Percentiles rank a stretch among this genome's conserved stretches.
Conservation (phyloP, 768 basidiomycete genomes). For the Russula emetica region DNA sequence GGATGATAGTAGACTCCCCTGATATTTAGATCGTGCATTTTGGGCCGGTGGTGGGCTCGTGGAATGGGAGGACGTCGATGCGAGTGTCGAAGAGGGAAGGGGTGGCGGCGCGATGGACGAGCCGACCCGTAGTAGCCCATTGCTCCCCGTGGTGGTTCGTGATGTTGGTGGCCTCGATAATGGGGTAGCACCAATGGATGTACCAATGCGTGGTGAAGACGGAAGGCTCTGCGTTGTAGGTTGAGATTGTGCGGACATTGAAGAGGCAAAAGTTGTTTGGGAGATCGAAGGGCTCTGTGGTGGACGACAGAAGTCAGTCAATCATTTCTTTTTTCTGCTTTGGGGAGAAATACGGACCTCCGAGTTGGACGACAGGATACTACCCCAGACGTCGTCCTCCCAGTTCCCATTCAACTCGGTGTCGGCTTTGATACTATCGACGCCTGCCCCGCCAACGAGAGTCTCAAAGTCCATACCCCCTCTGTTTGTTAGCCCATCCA, state of each 20-base stretch:
- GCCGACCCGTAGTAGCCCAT: not conserved
- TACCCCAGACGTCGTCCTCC: slow-evolving; percentile 87
- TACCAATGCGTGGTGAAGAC: slow-evolving; percentile 37
- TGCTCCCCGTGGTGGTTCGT: slow-evolving; percentile 33
- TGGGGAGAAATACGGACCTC: slow-evolving; percentile 29
- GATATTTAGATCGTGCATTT: slow-evolving; percentile 27
- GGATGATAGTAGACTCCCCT: slow-evolving; percentile 16
- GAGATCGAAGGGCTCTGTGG: slow-evolving; percentile 33
- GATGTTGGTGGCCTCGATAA: slow-evolving; percentile 38
- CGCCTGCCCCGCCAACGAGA: slow-evolving; percentile 61
- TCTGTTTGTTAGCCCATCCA: slow-evolving; percentile 35
- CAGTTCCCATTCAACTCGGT: slow-evolving; percentile 46
- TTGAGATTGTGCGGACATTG: slow-evolving; percentile 25
- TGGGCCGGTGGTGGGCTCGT: slow-evolving; percentile 27
- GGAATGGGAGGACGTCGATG: slow-evolving; percentile 17
- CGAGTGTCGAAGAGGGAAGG: slow-evolving; percentile 29
- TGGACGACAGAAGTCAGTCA: not conserved
- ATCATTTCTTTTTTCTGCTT: not conserved
- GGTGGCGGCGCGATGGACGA: not conserved
- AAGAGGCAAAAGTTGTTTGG: slow-evolving; percentile 25
- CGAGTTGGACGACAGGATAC: slow-evolving; percentile 52
- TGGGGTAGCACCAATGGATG: slow-evolving; percentile 27
- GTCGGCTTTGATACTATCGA: slow-evolving; percentile 45
- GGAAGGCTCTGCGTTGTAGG: slow-evolving; percentile 27
- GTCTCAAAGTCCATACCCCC: slow-evolving; percentile 80